Percentiles rank a stretch among this genome's conserved stretches.
phyloP scores from a whole-genome alignment of 2,329 filamentous ascomycete species.

The Lasiodiplodia theobromae region DNA sequence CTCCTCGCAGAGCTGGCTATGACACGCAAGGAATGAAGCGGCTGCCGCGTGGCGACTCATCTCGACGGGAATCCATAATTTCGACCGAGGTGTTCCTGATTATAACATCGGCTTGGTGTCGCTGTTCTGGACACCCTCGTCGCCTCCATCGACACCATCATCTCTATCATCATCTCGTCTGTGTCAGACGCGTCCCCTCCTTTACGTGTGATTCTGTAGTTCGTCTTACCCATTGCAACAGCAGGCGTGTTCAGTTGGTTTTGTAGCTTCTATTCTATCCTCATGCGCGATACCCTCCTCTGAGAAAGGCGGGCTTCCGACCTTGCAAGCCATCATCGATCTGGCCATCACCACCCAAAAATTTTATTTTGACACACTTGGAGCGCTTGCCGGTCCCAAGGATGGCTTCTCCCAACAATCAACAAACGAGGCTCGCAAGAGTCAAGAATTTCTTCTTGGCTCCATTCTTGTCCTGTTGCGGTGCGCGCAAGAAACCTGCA shows the following conservation, averaged over 20 bases:
- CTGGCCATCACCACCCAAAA: not conserved
- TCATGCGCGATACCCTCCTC: conserved; percentile 27
- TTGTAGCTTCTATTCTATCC: conserved; percentile 27
- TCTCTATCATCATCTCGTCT: conserved; percentile 1
- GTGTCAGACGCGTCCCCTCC: not conserved
- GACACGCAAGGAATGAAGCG: conserved; percentile 42
- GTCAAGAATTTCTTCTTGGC: conserved; percentile 30
- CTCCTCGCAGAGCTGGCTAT: conserved; percentile 30
- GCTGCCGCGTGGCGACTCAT: conserved; percentile 35
- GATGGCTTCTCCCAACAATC: not conserved
- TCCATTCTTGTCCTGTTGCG: conserved; percentile 38
- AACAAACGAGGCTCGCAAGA: conserved; percentile 11
- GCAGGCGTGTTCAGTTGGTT: conserved; percentile 25
- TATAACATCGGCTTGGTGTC: conserved; percentile 24
- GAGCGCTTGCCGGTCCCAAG: not conserved
- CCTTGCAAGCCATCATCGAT: conserved; percentile 17
- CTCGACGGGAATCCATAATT: conserved; percentile 32
- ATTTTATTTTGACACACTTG: conserved; percentile 20
- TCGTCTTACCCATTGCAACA: conserved; percentile 6
- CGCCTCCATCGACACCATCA: conserved; percentile 16
- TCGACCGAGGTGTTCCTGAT: conserved; percentile 24
- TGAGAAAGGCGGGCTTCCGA: conserved; percentile 7
- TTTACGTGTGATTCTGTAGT: conserved; percentile 9
- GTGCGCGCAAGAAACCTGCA: conserved; percentile 29
- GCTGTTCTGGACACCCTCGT: conserved; percentile 17